These are phyloP conservation scores for Gossypium davidsonii DNA, from an alignment of 441 rosid genomes.

Conservation along the genomic window DNA sequence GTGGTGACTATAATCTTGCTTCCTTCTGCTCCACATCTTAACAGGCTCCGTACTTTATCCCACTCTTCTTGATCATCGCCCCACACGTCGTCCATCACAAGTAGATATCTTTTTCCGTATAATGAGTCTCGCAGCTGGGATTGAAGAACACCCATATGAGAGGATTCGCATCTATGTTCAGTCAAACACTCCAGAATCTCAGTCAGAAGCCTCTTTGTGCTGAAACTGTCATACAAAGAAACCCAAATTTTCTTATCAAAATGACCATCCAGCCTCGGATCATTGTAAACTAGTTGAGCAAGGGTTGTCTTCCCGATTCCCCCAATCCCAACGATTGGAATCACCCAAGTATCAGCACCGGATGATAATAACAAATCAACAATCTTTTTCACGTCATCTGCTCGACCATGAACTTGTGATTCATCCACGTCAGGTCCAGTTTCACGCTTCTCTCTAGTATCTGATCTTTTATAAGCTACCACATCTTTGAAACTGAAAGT, in stretches of 20 bases:
- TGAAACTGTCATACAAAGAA: conserved; percentile 14
- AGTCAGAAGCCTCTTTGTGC: neutral
- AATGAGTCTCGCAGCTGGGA: neutral
- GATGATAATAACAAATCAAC: conserved; percentile 9
- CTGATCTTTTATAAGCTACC: neutral
- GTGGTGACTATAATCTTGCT: conserved; percentile 20
- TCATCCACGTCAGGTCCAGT: conserved; percentile 12
- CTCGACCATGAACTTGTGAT: conserved; percentile 20
- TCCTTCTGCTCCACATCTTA: conserved; percentile 21
- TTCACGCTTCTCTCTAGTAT: conserved; percentile 9
- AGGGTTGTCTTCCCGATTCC: conserved; percentile 18
- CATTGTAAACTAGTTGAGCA: conserved; percentile 20
- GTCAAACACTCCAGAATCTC: conserved; percentile 10
- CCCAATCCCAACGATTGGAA: conserved; percentile 14
- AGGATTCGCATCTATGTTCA: neutral
- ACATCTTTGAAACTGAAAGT: neutral
- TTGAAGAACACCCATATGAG: conserved; percentile 15
- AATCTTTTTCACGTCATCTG: conserved; percentile 12
- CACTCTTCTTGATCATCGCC: conserved; percentile 16
- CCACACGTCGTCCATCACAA: conserved; percentile 25
- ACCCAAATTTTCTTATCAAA: conserved; percentile 18
- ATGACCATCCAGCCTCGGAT: conserved; percentile 5
- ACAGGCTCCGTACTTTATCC: conserved; percentile 15
- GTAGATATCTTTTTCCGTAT: conserved; percentile 14
- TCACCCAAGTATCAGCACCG: neutral